Evolutionary conservation across 495 filamentous ascomycete species (phyloP), one percentile per base, ranked within the genome.

Genomic region (Penicillium paradoxum): DNA sequence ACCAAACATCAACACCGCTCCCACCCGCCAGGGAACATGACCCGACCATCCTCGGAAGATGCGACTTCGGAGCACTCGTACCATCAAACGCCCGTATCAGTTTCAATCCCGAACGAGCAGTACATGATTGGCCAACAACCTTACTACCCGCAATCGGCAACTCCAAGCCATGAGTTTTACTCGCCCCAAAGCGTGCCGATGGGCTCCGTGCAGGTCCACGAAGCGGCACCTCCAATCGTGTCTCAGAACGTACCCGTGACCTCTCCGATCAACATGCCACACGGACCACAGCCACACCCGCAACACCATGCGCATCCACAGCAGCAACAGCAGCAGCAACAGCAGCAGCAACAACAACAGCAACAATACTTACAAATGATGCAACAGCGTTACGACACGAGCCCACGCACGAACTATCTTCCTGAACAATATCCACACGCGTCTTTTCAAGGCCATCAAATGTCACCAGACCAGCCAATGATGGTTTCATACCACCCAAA

Each of bases 1-100:
- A 88, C 89, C 6, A 95, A 91, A 65, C 90, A 95, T 57, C 83
- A 85, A 60, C 71, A 82, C 43, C 80, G 84, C 19, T 83, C 83
- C 2, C 88, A 91, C 63, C 82, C 83, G 29, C 76, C 80, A 45
- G 83, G 84, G 3, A 73, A 79, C 45, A 69, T 69, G 49, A 68
- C 67, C 45, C 71, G 72, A 49, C 66, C 67, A 29, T 69, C 71
- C 8, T 75, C 72, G 6, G 73, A 75, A 54, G 73, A 75, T 49
- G 58, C 68, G 10, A 61, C 58, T 18, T 73, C 73, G 4, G 72
- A 75, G 59, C 70, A 69, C 38, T 72, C 70, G 2, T 72, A 73
- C 45, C 68, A 62, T 36, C 60, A 54, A 22, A 57, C 68, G 3
- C 65, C 68, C 5, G 58, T 63, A 10, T 53, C 66, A 0, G 64